Percentiles rank a stretch among this genome's conserved stretches.
Evolutionary conservation across 257 asterid genomes (phyloP).

Genomic region (Scutellaria barbata): DNA sequence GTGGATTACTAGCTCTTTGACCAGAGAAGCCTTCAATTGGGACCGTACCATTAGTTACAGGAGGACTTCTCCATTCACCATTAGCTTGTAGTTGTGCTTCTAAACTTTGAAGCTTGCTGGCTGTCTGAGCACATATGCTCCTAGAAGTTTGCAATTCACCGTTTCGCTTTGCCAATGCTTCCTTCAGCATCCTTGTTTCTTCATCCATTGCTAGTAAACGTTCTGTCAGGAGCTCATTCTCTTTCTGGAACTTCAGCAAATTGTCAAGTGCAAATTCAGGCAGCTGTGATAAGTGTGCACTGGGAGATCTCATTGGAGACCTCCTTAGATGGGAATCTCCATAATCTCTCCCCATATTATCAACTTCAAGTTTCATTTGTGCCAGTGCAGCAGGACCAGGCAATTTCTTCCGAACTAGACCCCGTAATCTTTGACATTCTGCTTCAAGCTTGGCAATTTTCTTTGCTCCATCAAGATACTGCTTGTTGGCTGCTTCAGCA

Average conservation of each 20-base stretch:
- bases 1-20: conserved; percentile 53
- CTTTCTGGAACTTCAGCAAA: conserved; percentile 65
- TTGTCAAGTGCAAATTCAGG: conserved; percentile 70
- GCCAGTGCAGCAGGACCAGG: conserved; percentile 98
- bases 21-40: conserved; percentile 48
- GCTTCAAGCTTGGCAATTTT: conserved; percentile 92
- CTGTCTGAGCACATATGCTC: conserved; percentile 70
- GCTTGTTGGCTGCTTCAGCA: conserved; percentile 90
- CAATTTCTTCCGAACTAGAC: conserved; percentile 88
- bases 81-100: conserved; percentile 62
- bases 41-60: conserved; percentile 38
- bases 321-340: conserved; percentile 68
- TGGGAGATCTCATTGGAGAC: conserved; percentile 71
- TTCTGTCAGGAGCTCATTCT: conserved; percentile 75
- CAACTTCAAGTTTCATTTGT: conserved; percentile 96
- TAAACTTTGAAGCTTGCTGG: conserved; percentile 71
- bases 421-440: conserved; percentile 93
- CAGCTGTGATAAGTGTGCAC: conserved; percentile 47
- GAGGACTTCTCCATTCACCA: conserved; percentile 55
- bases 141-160: conserved; percentile 76
- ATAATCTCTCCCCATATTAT: conserved; percentile 69
- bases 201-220: conserved; percentile 88
- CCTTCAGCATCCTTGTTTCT: conserved; percentile 89
- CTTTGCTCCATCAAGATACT: conserved; percentile 89
- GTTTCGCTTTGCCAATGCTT: conserved; percentile 83